Base-by-base conservation (phyloP, 257 asterid species). In the Plantago elongata region DNA sequence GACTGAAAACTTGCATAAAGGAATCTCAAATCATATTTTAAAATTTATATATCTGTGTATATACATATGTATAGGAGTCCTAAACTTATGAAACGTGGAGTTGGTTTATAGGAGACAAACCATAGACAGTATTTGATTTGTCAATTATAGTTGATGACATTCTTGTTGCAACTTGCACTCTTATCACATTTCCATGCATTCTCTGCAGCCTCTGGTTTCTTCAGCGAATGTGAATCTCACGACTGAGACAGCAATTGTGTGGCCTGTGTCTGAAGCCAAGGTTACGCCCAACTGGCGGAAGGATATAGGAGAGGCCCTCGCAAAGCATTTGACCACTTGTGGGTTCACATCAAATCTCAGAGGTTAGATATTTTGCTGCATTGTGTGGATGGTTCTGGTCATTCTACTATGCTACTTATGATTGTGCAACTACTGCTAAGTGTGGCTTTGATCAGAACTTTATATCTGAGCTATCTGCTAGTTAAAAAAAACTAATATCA, bases 251-350 rank as follows among this genome's bases (percentile, higher is more conserved):
- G 99, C 99, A 65, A 60, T 85, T 60, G 82, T 93, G 61, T 89
- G 96, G 97, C 97, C 95, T 51, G 83, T 79, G 60, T 76, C 96
- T 64, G 95, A 93, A 55, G 97, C 84, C 71, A 93, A 73, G 84
- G 85, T 54, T 62, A 78, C 69, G 62, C 94, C 96, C 22, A 75
- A 83, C 75, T 93, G 99, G 99, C 78, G 62, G 76, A 87, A 78
- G 74, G 86, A 85, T 54, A 57, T 93, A 52, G 99, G 97, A 66
- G 94, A 93, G 81, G 81, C 81, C 51, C 96, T 93, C 69, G 99
- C 99, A 11, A 82, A 87, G 74, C 97, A 93, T 84, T 83, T 93
- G 81, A 93, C 92, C 34, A 80, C 43, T 65, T 89, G 97, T 60
- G 99, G 99, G 45, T 93, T 93, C 73, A 70, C 61, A 54, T 85